Conservation (phyloP, 1,284 basidiomycete species). For the Fistulinella staudtii region DNA sequence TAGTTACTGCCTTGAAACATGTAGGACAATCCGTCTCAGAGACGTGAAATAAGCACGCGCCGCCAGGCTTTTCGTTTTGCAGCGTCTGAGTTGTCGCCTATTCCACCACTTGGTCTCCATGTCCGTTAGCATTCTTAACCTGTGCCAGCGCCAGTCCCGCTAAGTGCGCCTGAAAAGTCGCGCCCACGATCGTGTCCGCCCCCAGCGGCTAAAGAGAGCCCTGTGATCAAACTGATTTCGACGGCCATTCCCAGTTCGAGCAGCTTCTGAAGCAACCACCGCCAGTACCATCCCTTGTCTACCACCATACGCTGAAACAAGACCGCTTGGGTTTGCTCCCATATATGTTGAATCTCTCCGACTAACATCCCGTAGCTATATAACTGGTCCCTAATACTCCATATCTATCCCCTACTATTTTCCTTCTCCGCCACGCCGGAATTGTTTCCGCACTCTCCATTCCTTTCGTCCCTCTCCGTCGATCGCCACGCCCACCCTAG, state of each 20-base stretch:
- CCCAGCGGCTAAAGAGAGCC: neutral
- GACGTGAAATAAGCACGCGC: too few relatives aligned
- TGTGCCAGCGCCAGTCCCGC: too few relatives aligned
- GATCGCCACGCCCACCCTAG: neutral
- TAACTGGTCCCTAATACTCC: constrained; percentile 4
- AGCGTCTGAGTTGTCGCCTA: too few relatives aligned
- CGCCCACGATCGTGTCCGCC: too few relatives aligned
- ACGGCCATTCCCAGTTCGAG: constrained; percentile 15
- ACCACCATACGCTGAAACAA: constrained; percentile 10
- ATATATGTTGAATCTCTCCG: neutral
- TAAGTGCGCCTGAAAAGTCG: too few relatives aligned
- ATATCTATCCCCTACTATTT: neutral
- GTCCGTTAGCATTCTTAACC: too few relatives aligned
- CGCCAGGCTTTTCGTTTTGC: too few relatives aligned
- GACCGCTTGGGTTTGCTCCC: constrained; percentile 12
- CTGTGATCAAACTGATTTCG: constrained; percentile 2
- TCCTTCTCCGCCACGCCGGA: constrained; percentile 1
- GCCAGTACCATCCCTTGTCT: neutral
- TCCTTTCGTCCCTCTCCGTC: neutral
- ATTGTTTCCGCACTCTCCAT: neutral
- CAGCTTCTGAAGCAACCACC: constrained; percentile 13
- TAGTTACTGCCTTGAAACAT: too few relatives aligned
- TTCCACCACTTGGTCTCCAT: too few relatives aligned
- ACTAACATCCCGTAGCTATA: constrained; percentile 5
- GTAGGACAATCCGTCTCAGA: too few relatives aligned